Conservation (phyloP, 2,329 filamentous ascomycete genomes). For the Sporothrix schenckii region DNA sequence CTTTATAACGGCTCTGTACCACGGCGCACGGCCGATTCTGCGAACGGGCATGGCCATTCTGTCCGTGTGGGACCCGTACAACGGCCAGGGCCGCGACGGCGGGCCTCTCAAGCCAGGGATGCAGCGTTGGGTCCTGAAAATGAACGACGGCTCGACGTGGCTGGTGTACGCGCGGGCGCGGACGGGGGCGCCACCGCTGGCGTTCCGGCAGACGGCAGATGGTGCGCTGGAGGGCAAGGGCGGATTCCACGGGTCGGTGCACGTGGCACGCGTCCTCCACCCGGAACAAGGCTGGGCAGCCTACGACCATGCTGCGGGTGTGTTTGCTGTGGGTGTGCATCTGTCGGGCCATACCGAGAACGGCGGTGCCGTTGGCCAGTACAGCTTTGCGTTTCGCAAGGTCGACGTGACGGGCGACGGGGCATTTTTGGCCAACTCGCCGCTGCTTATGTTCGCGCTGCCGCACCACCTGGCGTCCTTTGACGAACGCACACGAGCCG, state of each 20-base stretch:
- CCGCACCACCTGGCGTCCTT: slow-evolving; percentile 85
- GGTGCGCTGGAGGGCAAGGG: slow-evolving; percentile 65
- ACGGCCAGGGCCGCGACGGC: not conserved
- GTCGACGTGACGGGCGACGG: slow-evolving; percentile 59
- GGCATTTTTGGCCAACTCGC: slow-evolving; percentile 41
- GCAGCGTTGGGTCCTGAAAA: slow-evolving; percentile 72
- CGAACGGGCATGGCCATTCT: slow-evolving; percentile 59
- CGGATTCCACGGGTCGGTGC: slow-evolving; percentile 76
- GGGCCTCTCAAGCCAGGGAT: slow-evolving; percentile 56
- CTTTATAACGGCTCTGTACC: slow-evolving; percentile 79
- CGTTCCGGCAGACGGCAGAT: slow-evolving; percentile 67
- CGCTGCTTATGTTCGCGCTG: slow-evolving; percentile 81
- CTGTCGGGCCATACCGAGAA: slow-evolving; percentile 61
- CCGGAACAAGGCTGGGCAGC: slow-evolving; percentile 52
- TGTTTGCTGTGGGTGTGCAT: slow-evolving; percentile 67
- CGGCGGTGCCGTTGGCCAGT: slow-evolving; percentile 64
- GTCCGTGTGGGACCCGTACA: slow-evolving; percentile 19
- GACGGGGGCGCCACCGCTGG: slow-evolving; percentile 59
- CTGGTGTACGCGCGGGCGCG: slow-evolving; percentile 72
- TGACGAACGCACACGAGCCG: slow-evolving; percentile 57
- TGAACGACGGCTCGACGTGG: slow-evolving; percentile 77
- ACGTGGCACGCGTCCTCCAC: slow-evolving; percentile 76
- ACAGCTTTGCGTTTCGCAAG: slow-evolving; percentile 74
- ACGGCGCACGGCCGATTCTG: slow-evolving; percentile 69
- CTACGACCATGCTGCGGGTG: slow-evolving; percentile 75